These are phyloP conservation scores for Globisporangium abappressorium DNA, from an alignment of 352 stramenopile genomes.

Conservation along the genomic window DNA sequence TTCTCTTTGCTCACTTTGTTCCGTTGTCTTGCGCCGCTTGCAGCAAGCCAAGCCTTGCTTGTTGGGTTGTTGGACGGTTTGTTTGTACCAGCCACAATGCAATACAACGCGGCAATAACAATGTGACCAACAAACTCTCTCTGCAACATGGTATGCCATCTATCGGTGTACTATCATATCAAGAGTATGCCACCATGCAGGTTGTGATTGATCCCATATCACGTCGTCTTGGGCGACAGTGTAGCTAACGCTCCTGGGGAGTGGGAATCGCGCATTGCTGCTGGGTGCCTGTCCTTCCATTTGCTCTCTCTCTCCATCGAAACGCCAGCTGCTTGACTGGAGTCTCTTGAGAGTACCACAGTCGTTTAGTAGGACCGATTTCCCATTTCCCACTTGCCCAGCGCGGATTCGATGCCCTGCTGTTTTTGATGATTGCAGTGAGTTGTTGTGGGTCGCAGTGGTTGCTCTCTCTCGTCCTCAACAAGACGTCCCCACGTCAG, in stretches of 20 bases:
- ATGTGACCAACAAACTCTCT: background rate
- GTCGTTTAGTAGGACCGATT: background rate
- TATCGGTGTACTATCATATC: background rate
- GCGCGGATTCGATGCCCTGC: background rate
- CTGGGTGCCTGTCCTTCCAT: background rate
- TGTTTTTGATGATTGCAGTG: no score
- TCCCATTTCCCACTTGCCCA: background rate
- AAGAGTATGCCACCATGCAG: no score
- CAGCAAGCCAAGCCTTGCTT: no score
- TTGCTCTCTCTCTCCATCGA: background rate
- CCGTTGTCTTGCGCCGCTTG: background rate
- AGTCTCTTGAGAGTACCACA: background rate
- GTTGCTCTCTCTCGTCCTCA: no score
- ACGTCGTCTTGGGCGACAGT: background rate
- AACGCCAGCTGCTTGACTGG: background rate
- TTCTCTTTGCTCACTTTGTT: background rate
- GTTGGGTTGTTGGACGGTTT: background rate
- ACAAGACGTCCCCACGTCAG: no score
- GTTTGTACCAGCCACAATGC: background rate
- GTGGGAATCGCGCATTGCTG: background rate
- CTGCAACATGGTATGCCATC: background rate
- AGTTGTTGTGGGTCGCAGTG: no score
- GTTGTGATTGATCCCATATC: no score
- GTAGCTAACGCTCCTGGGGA: background rate
- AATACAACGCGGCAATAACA: background rate